Evolutionary conservation across 2,329 filamentous ascomycete species (phyloP).

Genomic region (Diaporthe capsici): DNA sequence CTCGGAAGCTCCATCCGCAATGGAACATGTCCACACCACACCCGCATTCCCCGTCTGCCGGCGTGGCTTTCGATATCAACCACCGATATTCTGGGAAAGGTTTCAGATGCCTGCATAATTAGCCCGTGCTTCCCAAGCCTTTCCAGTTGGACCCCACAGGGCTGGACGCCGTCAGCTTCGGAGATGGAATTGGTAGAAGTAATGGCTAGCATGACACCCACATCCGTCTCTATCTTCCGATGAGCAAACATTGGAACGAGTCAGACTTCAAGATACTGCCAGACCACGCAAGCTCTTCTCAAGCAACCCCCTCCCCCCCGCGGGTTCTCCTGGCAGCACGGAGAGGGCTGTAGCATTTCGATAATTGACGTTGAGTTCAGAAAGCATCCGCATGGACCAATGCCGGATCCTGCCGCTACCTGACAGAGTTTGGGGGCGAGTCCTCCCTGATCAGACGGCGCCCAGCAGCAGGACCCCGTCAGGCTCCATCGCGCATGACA

Average conservation of each 20-base stretch:
- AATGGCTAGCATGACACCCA: neutral
- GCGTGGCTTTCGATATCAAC: conserved; percentile 6
- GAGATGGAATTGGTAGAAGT: neutral
- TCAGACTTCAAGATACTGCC: neutral
- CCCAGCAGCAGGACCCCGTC: neutral
- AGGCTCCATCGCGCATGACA: neutral
- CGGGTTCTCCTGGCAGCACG: neutral
- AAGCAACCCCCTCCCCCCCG: neutral
- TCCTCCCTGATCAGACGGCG: neutral
- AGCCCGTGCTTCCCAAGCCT: neutral
- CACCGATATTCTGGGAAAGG: neutral
- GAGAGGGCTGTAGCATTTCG: neutral
- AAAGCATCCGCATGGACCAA: neutral
- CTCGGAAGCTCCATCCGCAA: conserved; percentile 11
- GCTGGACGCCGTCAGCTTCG: neutral
- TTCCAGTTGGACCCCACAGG: neutral
- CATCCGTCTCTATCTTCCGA: neutral
- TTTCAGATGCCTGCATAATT: neutral
- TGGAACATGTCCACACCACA: conserved; percentile 25
- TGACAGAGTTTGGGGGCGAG: neutral
- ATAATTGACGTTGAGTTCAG: neutral
- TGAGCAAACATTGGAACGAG: neutral
- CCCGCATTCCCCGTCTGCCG: conserved; percentile 8
- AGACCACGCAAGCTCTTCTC: neutral
- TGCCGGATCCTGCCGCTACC: neutral